A percentile compares a stretch with the other conserved stretches of the same genome.
phyloP scores from a whole-genome alignment of 2,329 filamentous ascomycete species.

The Aspergillus texensis region DNA sequence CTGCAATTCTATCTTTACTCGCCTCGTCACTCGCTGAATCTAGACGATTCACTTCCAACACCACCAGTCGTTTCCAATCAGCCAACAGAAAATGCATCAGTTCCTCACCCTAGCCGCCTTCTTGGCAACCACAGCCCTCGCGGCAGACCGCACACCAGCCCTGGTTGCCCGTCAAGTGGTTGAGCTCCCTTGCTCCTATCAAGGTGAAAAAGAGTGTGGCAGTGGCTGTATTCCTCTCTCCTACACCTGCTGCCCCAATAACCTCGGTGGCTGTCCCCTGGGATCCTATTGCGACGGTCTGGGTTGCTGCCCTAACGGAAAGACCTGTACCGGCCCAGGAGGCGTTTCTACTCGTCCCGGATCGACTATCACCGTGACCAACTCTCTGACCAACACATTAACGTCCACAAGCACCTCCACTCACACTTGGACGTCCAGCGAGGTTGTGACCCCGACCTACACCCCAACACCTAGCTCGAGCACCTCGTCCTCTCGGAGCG shows the following conservation, averaged over 20 bases:
- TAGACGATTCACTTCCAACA: not conserved
- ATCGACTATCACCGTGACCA: constrained; percentile 6
- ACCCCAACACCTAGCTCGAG: not conserved
- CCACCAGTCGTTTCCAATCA: not conserved
- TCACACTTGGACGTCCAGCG: not conserved
- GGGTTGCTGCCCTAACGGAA: constrained; percentile 11
- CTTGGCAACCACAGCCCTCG: not conserved
- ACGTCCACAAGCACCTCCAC: constrained; percentile 2
- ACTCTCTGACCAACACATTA: constrained; percentile 4
- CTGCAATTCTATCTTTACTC: not conserved
- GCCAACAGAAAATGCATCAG: constrained; percentile 26
- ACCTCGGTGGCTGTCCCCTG: constrained; percentile 1
- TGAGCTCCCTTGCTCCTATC: constrained; percentile 1
- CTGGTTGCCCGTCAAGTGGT: not conserved
- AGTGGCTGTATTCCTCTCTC: constrained; percentile 1
- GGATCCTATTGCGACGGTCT: constrained; percentile 6
- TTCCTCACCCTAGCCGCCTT: not conserved
- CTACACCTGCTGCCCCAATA: constrained; percentile 8
- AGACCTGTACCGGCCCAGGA: constrained; percentile 4
- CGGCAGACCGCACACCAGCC: not conserved
- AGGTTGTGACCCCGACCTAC: not conserved
- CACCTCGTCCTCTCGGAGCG: not conserved
- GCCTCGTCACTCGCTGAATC: not conserved
- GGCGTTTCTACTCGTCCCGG: constrained; percentile 3
- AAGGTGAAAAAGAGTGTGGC: not conserved